These are phyloP conservation scores for Phytomonas serpens DNA, from an alignment of 208 protist species.

Conservation along the genomic window DNA sequence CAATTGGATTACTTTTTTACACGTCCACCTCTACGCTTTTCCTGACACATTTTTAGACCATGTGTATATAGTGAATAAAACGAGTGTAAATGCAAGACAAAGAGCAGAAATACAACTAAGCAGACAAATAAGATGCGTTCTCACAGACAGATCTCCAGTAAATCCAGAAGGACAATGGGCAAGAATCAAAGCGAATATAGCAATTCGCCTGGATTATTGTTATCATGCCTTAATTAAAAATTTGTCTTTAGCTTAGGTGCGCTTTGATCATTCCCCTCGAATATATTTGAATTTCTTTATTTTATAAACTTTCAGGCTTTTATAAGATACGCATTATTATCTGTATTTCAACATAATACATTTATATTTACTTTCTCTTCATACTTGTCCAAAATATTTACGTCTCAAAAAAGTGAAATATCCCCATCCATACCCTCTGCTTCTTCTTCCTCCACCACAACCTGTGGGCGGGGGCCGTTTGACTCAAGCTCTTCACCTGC, in stretches of 20 bases:
- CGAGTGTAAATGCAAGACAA: constrained; percentile 6
- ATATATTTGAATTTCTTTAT: background rate
- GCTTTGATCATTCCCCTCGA: background rate
- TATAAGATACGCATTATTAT: background rate
- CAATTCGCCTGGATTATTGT: background rate
- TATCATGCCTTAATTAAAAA: background rate
- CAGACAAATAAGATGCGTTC: no score
- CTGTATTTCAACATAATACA: background rate
- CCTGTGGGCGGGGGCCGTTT: constrained; percentile 75
- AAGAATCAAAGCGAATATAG: background rate
- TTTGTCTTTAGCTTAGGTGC: background rate
- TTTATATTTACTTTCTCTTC: background rate
- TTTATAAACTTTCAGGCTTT: background rate
- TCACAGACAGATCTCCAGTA: background rate
- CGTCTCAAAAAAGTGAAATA: constrained; percentile 81
- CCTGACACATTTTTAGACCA: background rate
- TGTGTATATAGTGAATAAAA: constrained; percentile 1
- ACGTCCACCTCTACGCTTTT: background rate
- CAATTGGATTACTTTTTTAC: background rate
- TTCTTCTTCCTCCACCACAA: constrained; percentile 83
- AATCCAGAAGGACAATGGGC: background rate
- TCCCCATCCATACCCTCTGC: constrained; percentile 85
- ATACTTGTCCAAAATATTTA: background rate
- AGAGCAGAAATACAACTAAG: background rate
- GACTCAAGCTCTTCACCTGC: constrained; percentile 70